Percentiles rank a stretch among this genome's conserved stretches.
phyloP scores from a whole-genome alignment of 371 early-diverging fungal genomes.

The Coemansia sp. region DNA sequence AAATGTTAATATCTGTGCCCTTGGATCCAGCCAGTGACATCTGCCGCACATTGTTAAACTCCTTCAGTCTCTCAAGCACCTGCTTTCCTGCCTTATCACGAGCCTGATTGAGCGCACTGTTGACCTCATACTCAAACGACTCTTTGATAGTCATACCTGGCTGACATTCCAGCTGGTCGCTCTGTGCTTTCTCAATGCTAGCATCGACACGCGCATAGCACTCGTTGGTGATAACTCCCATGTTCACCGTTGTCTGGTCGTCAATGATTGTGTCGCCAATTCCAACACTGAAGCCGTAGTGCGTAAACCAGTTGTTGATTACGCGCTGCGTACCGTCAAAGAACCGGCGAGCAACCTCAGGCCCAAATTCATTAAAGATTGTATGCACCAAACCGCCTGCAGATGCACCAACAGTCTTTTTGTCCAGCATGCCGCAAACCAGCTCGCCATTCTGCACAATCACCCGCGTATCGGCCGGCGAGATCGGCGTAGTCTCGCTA shows the following conservation, averaged over 20 bases:
- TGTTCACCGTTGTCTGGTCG: conserved; percentile 77
- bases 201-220: conserved; percentile 87
- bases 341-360: conserved; percentile 87
- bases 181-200: conserved; percentile 85
- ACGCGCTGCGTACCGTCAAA: conserved; percentile 95
- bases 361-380: conserved; percentile 94
- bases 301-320: conserved; percentile 95
- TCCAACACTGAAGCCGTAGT: conserved; percentile 96
- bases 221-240: conserved; percentile 80
- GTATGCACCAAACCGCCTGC: conserved; percentile 96
- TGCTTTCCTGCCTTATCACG: conserved; percentile 95
- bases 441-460: conserved; percentile 94
- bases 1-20: conserved; percentile 98
- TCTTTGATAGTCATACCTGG: conserved; percentile 98
- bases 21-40: conserved; percentile 99
- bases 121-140: conserved; percentile 95
- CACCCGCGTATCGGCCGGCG: conserved; percentile 92
- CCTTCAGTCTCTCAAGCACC: conserved; percentile 86
- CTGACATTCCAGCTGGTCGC: conserved; percentile 80
- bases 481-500: conserved; percentile 68
- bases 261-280: conserved; percentile 99
- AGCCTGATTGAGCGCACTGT: conserved; percentile 89
- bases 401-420: conserved; percentile 95
- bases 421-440: conserved; percentile 95
- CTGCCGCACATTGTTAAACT: conserved; percentile 96